Evolutionary conservation across 1,284 basidiomycete genomes (phyloP).

Genomic region (Gymnopus androsaceus): DNA sequence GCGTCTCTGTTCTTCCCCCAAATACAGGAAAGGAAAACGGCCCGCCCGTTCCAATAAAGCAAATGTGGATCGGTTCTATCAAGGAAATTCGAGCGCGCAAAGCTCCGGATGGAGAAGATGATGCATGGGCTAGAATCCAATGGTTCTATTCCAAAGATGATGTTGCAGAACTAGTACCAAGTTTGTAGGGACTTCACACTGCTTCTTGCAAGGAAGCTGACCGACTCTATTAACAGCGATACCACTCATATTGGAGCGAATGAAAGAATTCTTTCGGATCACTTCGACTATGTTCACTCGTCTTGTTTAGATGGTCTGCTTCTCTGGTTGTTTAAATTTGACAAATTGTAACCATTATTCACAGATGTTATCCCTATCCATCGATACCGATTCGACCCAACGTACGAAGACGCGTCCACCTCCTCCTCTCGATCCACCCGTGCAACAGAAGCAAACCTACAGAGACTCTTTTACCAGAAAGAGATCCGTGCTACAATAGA

Average conservation of each 20-base stretch:
- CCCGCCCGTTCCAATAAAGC: background rate
- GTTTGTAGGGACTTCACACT: background rate
- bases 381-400: background rate
- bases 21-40: background rate
- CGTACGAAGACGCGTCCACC: background rate
- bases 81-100: conserved; percentile 3
- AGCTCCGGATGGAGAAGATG: background rate
- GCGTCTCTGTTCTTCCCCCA: conserved; percentile 6
- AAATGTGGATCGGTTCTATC: conserved; percentile 3
- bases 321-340: background rate
- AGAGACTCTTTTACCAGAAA: background rate
- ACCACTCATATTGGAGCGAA: background rate
- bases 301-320: conserved; percentile 4
- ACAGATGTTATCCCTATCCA: conserved; percentile 1
- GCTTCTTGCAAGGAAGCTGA: background rate
- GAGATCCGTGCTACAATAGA: background rate
- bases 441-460: background rate
- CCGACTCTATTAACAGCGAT: background rate
- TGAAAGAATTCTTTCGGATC: conserved; percentile 1
- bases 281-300: background rate
- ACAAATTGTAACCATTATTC: background rate
- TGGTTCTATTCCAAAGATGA: conserved; percentile 6
- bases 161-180: background rate
- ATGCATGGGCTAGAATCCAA: background rate
- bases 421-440: background rate